Base-by-base conservation (phyloP, 192 early-diverging fungal genomes). In the Coemansia sp. region DNA sequence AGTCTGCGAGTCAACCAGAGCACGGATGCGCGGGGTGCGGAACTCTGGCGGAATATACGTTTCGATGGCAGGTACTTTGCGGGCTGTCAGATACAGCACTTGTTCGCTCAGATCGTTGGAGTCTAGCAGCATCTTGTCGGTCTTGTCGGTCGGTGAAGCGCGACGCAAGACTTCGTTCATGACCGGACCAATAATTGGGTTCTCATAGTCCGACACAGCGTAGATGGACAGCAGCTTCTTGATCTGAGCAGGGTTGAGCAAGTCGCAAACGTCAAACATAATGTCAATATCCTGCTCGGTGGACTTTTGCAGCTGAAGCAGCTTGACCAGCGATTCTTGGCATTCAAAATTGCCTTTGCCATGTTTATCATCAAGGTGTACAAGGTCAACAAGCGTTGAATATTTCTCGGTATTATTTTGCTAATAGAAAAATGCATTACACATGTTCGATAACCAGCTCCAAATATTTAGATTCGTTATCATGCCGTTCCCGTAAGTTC, bases 261-360 rank as follows among this genome's bases (percentile, higher is more conserved):
- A 82, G 85, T 93, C 96, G 81, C 95, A 97, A 23, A 99, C 96
- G 84, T 97, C 96, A 62, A 98, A 98, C 68, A 99, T 98, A 50
- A 92, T 96, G 67, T 98, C 92, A 64, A 99, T 95, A 67, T 99
- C 97, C 58, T 91, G 87, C 62, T 79, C 66, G 25, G 77, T 82
- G 15, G 81, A 72, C 70, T 86, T 79, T 57, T 82, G 72, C 71
- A 99, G 84, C 69, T 97, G 97, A 62, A 99, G 69, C 23, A 99
- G 83, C 84, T 99, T 98, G 57, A 95, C 95, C 8, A 96, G 93
- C 77, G 70, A 2, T 90, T 82, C 59, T 65, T 72, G 10, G 68
- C 77, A 11, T 88, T 90, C 66, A 88, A 90, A 37, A 57, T 81
- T 10, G 59, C 45, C 9, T 67, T 86, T 14, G 66, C 73, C 17